Percentiles rank a stretch among this genome's conserved stretches.
Conservation (phyloP, 140 eudicot species). For the Ambrosia hybrid region DNA sequence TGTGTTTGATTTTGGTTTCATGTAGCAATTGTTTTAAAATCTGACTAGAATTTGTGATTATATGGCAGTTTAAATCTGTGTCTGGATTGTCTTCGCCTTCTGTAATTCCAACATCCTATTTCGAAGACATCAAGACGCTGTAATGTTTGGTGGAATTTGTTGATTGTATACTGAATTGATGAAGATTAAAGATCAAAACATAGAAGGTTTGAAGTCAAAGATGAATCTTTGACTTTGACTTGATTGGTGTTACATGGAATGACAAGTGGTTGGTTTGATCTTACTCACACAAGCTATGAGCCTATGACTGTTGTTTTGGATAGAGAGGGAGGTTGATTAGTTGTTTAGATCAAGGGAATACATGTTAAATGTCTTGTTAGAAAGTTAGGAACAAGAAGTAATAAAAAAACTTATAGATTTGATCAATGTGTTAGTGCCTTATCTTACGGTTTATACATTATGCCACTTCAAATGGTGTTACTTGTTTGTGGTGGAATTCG, state of each 20-base stretch:
- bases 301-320: background rate
- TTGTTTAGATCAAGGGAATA: slow-evolving; percentile 15
- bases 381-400: slow-evolving; percentile 2
- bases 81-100: slow-evolving; percentile 50
- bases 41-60: slow-evolving; percentile 1
- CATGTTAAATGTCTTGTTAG: slow-evolving; percentile 8
- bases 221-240: too few species aligned
- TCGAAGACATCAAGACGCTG: slow-evolving; percentile 34
- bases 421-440: background rate
- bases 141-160: background rate
- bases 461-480: background rate
- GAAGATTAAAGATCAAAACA: background rate
- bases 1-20: background rate
- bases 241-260: too few species aligned
- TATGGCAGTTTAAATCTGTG: slow-evolving; percentile 70
- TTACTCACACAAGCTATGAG: background rate
- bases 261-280: background rate
- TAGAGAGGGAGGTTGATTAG: slow-evolving; percentile 14
- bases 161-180: slow-evolving; percentile 3
- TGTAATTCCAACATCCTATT: slow-evolving; percentile 52
- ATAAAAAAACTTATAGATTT: slow-evolving; percentile 9
- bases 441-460: background rate
- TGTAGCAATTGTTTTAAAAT: background rate
- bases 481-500: too few species aligned
- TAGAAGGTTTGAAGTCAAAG: too few species aligned